Conservation (phyloP, 306 rosid species). For the Abrus pulchellus region DNA sequence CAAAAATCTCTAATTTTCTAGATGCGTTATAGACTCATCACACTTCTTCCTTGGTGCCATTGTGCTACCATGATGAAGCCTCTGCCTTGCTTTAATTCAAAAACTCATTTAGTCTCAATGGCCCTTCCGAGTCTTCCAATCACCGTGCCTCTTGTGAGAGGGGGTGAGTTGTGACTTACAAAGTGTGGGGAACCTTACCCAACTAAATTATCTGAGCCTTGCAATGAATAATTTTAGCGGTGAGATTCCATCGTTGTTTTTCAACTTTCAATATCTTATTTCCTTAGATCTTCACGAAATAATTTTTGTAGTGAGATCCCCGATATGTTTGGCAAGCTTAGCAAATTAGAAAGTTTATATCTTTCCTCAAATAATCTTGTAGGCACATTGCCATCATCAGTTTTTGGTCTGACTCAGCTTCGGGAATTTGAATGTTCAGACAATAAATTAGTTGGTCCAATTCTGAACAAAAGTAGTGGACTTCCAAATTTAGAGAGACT, state of each 20-base stretch:
- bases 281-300: not conserved
- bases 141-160: not conserved
- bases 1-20: no score
- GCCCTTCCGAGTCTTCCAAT: not conserved
- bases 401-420: slow-evolving; percentile 8
- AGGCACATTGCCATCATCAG: slow-evolving; percentile 33
- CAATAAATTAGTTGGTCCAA: slow-evolving; percentile 19
- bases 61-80: slow-evolving; percentile 15
- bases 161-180: not conserved
- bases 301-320: slow-evolving; percentile 28
- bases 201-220: not conserved
- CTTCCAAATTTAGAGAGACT: not conserved
- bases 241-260: not conserved
- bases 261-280: not conserved
- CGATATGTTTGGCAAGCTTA: not conserved
- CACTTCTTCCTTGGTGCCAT: not conserved
- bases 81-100: slow-evolving; percentile 33
- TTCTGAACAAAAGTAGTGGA: not conserved
- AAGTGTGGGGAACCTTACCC: not conserved
- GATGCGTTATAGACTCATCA: no score
- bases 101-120: not conserved
- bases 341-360: not conserved
- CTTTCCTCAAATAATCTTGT: not conserved
- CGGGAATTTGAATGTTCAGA: not conserved
- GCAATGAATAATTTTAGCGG: not conserved